Evolutionary conservation across 2,329 filamentous ascomycete genomes (phyloP).

Genomic region (Diaporthe citrichinensis): DNA sequence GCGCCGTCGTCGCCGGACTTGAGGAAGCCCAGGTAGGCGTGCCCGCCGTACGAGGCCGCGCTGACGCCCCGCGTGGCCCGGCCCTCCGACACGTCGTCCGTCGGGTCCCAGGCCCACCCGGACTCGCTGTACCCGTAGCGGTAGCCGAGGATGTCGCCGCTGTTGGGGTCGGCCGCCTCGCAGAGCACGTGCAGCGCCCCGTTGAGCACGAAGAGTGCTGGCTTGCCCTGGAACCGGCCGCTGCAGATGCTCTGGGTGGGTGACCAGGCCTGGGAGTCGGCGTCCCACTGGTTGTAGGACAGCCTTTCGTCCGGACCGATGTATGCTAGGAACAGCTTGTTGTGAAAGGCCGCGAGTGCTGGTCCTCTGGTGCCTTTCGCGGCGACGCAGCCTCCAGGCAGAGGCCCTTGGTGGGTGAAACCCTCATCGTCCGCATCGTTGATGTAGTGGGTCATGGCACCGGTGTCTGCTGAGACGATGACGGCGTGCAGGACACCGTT

Average conservation of each 20-base stretch:
- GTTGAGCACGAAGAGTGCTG: constrained; percentile 52
- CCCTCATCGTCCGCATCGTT: constrained; percentile 50
- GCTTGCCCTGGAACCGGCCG: constrained; percentile 46
- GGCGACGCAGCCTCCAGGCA: constrained; percentile 44
- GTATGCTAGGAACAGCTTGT: constrained; percentile 52
- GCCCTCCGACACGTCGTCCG: constrained; percentile 52
- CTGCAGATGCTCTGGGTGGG: constrained; percentile 9
- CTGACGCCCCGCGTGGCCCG: constrained; percentile 37
- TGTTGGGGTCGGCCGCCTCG: constrained; percentile 43
- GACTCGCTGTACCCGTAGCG: constrained; percentile 48
- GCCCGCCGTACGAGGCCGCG: constrained; percentile 38
- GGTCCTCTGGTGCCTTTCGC: constrained; percentile 46
- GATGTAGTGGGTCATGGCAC: constrained; percentile 50
- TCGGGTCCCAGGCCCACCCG: constrained; percentile 51
- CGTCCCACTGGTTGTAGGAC: constrained; percentile 48
- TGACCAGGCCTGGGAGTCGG: constrained; percentile 44
- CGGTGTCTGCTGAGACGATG: constrained; percentile 46
- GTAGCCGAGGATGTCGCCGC: constrained; percentile 50
- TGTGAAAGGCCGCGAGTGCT: constrained; percentile 52
- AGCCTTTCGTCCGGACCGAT: constrained; percentile 47
- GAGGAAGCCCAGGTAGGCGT: constrained; percentile 39
- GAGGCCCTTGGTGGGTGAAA: constrained; percentile 45
- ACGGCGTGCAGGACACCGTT: constrained; percentile 53
- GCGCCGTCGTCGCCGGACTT: constrained; percentile 25
- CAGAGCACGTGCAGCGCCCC: constrained; percentile 52